Base-by-base conservation (phyloP, 2,329 filamentous ascomycete species). In the Fusarium albidum region DNA sequence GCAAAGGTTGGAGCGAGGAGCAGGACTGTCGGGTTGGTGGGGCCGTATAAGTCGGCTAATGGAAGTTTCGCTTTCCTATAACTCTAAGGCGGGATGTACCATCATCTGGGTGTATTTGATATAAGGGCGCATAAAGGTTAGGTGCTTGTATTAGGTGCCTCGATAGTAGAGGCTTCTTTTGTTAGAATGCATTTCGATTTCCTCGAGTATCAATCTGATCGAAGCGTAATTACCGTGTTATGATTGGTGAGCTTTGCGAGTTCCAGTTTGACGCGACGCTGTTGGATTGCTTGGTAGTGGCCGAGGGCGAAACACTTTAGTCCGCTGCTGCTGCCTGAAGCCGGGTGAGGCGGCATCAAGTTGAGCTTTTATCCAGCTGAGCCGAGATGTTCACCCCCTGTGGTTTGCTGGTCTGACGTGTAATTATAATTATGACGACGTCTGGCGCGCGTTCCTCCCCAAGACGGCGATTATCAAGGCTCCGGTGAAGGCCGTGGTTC, bases 41-140 rank as follows among this genome's bases (percentile, higher is more conserved):
- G 65, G 55, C 52, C 59, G 57, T 59, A 64, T 59, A 58, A 55
- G 61, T 45, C 53, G 54, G 43, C 53, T 50, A 33, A 25, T 14
- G 55, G 63, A 21, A 57, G 47, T 53, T 59, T 52, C 58, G 49
- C 48, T 61, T 47, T 41, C 40, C 54, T 55, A 61, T 50, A 38
- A 61, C 61, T 63, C 57, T 55, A 49, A 57, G 57, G 49, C 51
- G 64, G 60, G 55, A 65, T 68, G 65, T 68, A 68, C 65, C 62
- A 68, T 68, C 65, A 60, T 46, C 49, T 45, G 64, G 21, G 63
- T 68, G 65, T 68, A 67, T 67, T 65, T 68, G 65, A 65, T 62
- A 68, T 64, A 67, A 47, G 64, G 65, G 65, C 65, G 65, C 68
- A 68, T 57, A 57, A 63, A 56, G 62, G 65, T 56, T 64, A 59